A percentile compares a stretch with the other conserved stretches of the same genome.
Conservation (phyloP, 1,284 basidiomycete species). For the Trichosporon coremiiforme region DNA sequence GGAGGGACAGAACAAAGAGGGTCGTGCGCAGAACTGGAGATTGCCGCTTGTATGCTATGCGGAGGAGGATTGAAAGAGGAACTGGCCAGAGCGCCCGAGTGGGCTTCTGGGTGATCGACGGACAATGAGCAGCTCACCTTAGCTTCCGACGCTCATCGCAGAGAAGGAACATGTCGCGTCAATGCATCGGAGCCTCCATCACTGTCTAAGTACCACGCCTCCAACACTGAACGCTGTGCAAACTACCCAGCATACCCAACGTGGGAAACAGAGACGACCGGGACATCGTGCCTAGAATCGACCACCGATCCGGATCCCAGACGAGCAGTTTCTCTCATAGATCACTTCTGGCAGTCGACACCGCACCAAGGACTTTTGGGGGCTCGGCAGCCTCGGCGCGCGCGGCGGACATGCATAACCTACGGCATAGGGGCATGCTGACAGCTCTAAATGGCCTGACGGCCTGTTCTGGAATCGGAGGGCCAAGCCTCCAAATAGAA, state of each 20-base stretch:
- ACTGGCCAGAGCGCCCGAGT: neutral
- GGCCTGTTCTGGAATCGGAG: neutral
- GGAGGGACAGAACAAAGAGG: neutral
- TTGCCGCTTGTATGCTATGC: too few species aligned
- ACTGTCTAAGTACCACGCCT: too few species aligned
- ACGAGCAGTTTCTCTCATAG: neutral
- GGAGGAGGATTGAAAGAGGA: too few species aligned
- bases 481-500: constrained; percentile 4
- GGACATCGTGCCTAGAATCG: neutral
- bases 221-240: neutral
- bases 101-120: neutral
- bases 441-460: neutral
- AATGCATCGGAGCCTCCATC: neutral
- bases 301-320: neutral
- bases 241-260: neutral
- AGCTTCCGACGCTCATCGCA: neutral
- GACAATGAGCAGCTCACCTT: neutral
- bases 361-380: neutral
- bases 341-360: neutral
- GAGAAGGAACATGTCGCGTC: neutral
- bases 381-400: neutral
- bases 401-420: neutral
- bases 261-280: neutral
- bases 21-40: neutral
- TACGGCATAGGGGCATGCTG: neutral